phyloP scores from a whole-genome alignment of 2,329 filamentous ascomycete species.

The Phyllosticta capitalensis region DNA sequence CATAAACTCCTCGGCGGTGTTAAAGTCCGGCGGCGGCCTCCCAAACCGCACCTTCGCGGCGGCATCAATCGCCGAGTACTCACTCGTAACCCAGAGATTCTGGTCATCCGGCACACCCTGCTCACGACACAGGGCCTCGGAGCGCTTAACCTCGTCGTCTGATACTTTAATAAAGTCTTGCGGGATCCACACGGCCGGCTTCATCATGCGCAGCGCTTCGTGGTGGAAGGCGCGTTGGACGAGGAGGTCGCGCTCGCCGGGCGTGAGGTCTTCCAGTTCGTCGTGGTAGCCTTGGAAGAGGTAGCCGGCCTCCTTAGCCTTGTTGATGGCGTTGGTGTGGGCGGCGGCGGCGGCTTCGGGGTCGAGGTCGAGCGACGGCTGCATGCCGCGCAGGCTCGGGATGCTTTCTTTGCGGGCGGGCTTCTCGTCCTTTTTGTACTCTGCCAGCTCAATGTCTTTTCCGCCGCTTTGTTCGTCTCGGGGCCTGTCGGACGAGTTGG shows the following conservation, averaged over 20 bases:
- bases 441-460: background rate
- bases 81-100: conserved; percentile 81
- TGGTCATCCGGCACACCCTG: conserved; percentile 52
- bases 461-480: background rate
- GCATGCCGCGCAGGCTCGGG: too few relatives aligned
- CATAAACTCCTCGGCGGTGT: conserved; percentile 11
- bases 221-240: conserved; percentile 87
- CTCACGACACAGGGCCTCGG: background rate
- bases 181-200: conserved; percentile 90
- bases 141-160: conserved; percentile 70
- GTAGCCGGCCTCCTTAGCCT: background rate
- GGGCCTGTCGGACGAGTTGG: background rate
- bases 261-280: conserved; percentile 87
- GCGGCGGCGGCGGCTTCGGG: too few relatives aligned
- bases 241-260: conserved; percentile 76
- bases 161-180: conserved; percentile 82
- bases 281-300: conserved; percentile 75
- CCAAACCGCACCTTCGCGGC: conserved; percentile 77
- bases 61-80: conserved; percentile 78
- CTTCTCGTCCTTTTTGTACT: background rate
- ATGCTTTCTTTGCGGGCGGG: background rate
- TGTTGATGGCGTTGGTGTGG: background rate
- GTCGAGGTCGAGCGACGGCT: background rate
- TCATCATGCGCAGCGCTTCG: conserved; percentile 69
- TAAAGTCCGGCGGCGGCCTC: conserved; percentile 64